These are phyloP conservation scores for Elongisporangium anandrum DNA, from an alignment of 352 stramenopile species.

Conservation along the genomic window DNA sequence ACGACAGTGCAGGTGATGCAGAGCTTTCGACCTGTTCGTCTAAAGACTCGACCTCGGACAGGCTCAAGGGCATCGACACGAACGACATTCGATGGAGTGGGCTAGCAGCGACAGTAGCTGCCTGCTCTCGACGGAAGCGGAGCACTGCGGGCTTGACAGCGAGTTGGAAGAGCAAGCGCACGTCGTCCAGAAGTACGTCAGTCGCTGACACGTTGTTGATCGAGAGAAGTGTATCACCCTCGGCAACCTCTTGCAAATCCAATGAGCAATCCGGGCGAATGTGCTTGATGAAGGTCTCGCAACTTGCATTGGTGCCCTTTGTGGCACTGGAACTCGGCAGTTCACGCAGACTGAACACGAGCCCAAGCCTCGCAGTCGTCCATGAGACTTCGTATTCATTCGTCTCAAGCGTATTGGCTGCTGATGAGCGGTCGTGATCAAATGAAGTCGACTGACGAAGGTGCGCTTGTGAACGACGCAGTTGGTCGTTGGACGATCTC, in stretches of 20 bases:
- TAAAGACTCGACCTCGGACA: slow-evolving; percentile 11
- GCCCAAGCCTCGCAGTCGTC: slow-evolving; percentile 8
- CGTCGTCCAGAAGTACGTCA: slow-evolving; percentile 14
- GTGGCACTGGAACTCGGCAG: not conserved
- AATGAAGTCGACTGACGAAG: not conserved
- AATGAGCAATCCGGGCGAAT: slow-evolving; percentile 21
- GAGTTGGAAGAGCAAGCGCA: slow-evolving; percentile 25
- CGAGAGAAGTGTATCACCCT: slow-evolving; percentile 31
- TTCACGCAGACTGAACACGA: slow-evolving; percentile 5
- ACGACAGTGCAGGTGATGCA: slow-evolving; percentile 13
- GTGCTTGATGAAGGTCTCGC: slow-evolving; percentile 4
- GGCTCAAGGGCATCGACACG: not conserved
- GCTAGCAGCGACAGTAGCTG: not conserved
- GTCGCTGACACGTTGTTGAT: slow-evolving; percentile 29
- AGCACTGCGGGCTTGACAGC: slow-evolving; percentile 32
- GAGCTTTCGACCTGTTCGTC: slow-evolving; percentile 10
- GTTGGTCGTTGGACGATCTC: not conserved
- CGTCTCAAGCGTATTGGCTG: not conserved
- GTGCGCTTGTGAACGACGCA: slow-evolving; percentile 2
- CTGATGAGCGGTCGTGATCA: not conserved
- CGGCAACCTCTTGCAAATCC: slow-evolving; percentile 20
- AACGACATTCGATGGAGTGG: not conserved
- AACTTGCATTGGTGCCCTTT: too few relatives aligned
- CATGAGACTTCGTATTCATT: slow-evolving; percentile 13
- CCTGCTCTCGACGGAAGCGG: slow-evolving; percentile 17